Conservation (phyloP, 176 grass and related monocot species). For the Oropetium thomaeum region DNA sequence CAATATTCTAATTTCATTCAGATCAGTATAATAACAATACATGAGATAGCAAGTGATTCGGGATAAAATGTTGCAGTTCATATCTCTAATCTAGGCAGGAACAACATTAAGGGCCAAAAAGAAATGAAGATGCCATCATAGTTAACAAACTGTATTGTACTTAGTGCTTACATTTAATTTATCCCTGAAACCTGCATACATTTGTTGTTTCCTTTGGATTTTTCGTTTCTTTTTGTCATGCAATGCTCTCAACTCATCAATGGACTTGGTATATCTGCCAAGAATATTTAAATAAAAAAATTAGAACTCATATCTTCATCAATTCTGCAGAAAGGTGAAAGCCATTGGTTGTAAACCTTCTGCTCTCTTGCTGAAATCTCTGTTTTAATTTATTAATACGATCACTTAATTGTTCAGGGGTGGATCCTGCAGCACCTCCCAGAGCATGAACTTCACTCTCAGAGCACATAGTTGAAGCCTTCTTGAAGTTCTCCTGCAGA, state of each 20-base stretch:
- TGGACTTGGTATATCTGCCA: constrained; percentile 57
- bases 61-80: background rate
- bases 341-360: constrained; percentile 51
- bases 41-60: background rate
- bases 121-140: background rate
- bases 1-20: background rate
- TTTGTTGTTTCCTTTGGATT: constrained; percentile 57
- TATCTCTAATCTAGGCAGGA: background rate
- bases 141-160: background rate
- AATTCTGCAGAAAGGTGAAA: constrained; percentile 11
- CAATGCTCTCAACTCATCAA: constrained; percentile 82
- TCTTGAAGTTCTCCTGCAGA: constrained; percentile 60
- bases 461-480: constrained; percentile 82
- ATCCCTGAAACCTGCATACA: constrained; percentile 67
- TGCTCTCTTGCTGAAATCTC: constrained; percentile 75
- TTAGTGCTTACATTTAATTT: constrained; percentile 84
- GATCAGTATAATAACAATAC: background rate
- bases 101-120: background rate
- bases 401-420: constrained; percentile 65
- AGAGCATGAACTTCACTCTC: constrained; percentile 70
- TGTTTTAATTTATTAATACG: constrained; percentile 65
- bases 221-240: constrained; percentile 62
- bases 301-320: background rate
- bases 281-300: background rate
- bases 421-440: constrained; percentile 52